Base-by-base conservation (phyloP, 805 yeast species). In the Cyberlindnera euphorbiiphila region DNA sequence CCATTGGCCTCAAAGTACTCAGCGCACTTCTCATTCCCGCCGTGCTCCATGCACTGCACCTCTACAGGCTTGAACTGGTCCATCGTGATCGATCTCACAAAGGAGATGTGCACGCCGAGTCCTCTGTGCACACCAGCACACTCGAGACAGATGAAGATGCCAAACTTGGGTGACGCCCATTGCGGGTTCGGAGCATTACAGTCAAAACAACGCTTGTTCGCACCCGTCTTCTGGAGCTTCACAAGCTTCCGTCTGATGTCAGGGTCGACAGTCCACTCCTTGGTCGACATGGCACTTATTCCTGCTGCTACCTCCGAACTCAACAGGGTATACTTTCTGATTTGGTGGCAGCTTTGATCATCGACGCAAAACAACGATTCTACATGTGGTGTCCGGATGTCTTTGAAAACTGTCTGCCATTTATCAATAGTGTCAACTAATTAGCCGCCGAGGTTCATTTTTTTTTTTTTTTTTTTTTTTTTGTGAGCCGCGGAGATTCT, bases 121-220 rank as follows among this genome's bases (percentile, higher is more conserved):
- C 98, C 95, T 61, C 95, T 74, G 61, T 93, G 99, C 39, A 83
- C 70, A 31, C 99, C 99, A 14, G 98, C 98, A 68, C 98, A 93
- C 60, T 93, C 99, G 27, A 93, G 73, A 63, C 98, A 93, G 57
- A 93, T 91, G 64, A 89, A 93, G 43, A 93, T 85, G 43, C 98
- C 98, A 64, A 91, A 88, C 62, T 93, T 93, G 25, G 98, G 98
- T 11, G 96, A 87, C 2, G 98, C 97, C 98, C 98, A 93, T 62
- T 93, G 98, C 9, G 98, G 98, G 59, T 89, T 91, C 42, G 95
- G 96, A 1, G 97, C 95, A 25, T 68, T 72, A 64, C 98, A 93
- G 61, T 93, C 98, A 61, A 87, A 83, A 64, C 98, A 93, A 60
- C 77, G 81, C 66, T 83, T 87, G 68, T 88, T 87, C 11, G 69